phyloP scores from a whole-genome alignment of 1,284 basidiomycete genomes.

The Bjerkandera adusta region DNA sequence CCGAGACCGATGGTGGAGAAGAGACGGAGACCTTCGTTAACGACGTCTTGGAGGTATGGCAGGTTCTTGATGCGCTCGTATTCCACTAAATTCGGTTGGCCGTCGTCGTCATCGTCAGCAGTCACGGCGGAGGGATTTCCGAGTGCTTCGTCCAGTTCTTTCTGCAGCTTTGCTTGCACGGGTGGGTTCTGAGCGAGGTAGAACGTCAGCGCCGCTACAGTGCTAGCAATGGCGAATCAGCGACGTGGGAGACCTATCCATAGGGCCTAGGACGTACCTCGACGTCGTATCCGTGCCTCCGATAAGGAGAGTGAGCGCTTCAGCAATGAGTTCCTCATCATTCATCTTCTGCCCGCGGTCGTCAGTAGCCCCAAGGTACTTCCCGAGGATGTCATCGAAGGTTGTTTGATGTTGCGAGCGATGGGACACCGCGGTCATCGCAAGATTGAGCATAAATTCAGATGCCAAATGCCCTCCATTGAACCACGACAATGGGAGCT shows the following conservation, averaged over 20 bases:
- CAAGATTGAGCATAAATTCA: constrained; percentile 1
- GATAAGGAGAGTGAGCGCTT: constrained; percentile 77
- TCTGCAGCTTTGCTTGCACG: constrained; percentile 9
- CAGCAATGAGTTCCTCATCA: constrained; percentile 75
- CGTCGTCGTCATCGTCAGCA: not conserved
- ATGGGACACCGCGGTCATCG: constrained; percentile 13
- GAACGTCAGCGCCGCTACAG: constrained; percentile 6
- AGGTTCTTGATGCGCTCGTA: constrained; percentile 7
- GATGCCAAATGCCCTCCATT: not conserved
- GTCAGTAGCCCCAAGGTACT: constrained; percentile 14
- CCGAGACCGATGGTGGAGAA: constrained; percentile 9
- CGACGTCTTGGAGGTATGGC: constrained; percentile 9
- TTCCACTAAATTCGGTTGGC: not conserved
- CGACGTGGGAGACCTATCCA: no score
- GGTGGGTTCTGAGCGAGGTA: constrained; percentile 4
- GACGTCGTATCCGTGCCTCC: constrained; percentile 50
- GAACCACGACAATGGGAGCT: constrained; percentile 4
- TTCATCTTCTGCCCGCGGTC: constrained; percentile 52
- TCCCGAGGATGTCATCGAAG: constrained; percentile 15
- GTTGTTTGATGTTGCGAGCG: constrained; percentile 5
- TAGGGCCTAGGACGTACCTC: constrained; percentile 14
- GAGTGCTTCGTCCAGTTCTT: constrained; percentile 8
- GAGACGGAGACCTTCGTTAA: constrained; percentile 11
- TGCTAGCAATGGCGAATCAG: not conserved
- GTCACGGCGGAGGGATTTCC: constrained; percentile 1